Evolutionary conservation across 192 early-diverging fungal species (phyloP).

Genomic region (Coemansia sp.): DNA sequence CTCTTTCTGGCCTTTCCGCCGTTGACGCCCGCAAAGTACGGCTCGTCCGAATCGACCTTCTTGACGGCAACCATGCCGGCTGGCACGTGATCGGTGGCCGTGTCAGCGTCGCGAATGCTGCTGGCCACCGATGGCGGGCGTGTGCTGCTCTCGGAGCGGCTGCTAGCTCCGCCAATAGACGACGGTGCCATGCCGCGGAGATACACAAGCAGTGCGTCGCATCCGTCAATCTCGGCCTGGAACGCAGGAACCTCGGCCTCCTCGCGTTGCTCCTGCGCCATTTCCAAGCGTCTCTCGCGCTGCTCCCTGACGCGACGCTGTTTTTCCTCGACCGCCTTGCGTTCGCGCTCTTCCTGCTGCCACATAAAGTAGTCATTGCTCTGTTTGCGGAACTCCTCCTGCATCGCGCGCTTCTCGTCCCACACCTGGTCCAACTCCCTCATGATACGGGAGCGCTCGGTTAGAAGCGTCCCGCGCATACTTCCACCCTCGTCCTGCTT

Average conservation of each 20-base stretch:
- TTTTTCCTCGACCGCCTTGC: conserved; percentile 65
- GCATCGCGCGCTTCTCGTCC: conserved; percentile 65
- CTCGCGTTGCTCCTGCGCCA: conserved; percentile 78
- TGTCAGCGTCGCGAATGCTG: conserved; percentile 60
- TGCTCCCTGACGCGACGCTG: conserved; percentile 66
- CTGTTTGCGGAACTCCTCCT: conserved; percentile 69
- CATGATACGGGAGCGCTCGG: conserved; percentile 71
- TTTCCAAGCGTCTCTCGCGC: conserved; percentile 65
- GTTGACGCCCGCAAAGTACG: conserved; percentile 69
- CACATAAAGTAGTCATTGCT: conserved; percentile 75
- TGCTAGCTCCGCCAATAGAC: conserved; percentile 9
- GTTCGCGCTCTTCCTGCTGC: conserved; percentile 68
- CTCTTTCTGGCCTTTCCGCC: conserved; percentile 61
- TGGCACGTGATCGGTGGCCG: conserved; percentile 60
- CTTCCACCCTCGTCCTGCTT: conserved; percentile 65
- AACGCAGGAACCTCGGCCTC: conserved; percentile 87
- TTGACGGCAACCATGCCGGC: conserved; percentile 77
- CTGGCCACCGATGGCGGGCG: conserved; percentile 43
- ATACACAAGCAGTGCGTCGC: conserved; percentile 78
- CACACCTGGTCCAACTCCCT: conserved; percentile 71
- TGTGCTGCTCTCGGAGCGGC: conserved; percentile 34
- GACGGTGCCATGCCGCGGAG: conserved; percentile 55
- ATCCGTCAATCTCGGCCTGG: conserved; percentile 80
- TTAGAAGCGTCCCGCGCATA: conserved; percentile 65
- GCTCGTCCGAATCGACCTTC: conserved; percentile 73